phyloP scores from a whole-genome alignment of 495 filamentous ascomycete species.

The Trichoderma erinaceum region DNA sequence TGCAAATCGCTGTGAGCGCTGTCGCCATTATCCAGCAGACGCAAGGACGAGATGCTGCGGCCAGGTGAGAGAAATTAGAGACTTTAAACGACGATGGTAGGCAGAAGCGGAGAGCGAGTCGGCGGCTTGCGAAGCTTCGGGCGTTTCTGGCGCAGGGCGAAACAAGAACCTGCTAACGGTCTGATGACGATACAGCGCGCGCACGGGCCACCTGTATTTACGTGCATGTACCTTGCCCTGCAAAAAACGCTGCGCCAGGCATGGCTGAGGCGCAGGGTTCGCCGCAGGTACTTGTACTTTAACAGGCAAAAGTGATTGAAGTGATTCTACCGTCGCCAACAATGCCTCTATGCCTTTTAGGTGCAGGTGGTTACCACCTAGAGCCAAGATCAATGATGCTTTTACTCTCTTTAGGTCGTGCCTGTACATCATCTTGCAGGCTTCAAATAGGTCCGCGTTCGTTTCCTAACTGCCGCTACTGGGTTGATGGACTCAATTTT shows the following conservation, averaged over 20 bases:
- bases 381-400: no score
- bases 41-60: neutral
- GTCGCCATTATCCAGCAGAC: neutral
- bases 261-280: neutral
- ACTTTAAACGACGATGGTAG: neutral
- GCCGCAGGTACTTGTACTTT: neutral
- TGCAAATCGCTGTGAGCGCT: neutral
- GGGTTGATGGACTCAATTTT: no score
- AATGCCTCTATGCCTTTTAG: neutral
- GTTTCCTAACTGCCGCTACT: no score
- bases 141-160: neutral
- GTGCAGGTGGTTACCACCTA: neutral
- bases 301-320: no score
- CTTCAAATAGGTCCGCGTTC: no score
- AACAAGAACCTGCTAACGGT: neutral
- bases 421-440: no score
- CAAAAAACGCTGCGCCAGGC: neutral
- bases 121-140: conserved; percentile 2
- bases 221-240: no score
- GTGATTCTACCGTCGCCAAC: no score
- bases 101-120: conserved; percentile 4
- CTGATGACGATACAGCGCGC: conserved; percentile 12
- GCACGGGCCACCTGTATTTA: conserved; percentile 6
- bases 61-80: neutral
- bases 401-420: no score